Percentiles rank a stretch among this genome's conserved stretches.
Conservation (phyloP, 2,329 filamentous ascomycete genomes). For the Neofusicoccum umdonicola region DNA sequence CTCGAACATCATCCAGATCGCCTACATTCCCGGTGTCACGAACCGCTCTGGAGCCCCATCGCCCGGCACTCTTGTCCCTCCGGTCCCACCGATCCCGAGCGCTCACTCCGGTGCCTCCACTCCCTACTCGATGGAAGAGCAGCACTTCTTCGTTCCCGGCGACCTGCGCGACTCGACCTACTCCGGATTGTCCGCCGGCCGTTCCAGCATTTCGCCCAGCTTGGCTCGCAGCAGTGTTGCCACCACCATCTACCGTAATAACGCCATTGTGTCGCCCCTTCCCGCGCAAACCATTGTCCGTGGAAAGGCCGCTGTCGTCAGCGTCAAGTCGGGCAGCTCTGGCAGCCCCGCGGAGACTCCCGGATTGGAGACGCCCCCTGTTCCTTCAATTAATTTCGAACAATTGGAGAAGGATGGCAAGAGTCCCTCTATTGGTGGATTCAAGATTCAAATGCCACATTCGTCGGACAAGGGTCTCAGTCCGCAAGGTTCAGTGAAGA, state of each 20-base stretch:
- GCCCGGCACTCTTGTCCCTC: slow-evolving; percentile 77
- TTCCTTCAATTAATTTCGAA: slow-evolving; percentile 68
- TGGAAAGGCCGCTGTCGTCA: slow-evolving; percentile 88
- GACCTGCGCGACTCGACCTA: slow-evolving; percentile 90
- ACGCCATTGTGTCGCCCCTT: slow-evolving; percentile 74
- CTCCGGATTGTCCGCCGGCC: slow-evolving; percentile 65
- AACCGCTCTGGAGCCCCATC: slow-evolving; percentile 86
- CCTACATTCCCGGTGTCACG: slow-evolving; percentile 95
- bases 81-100: slow-evolving; percentile 85
- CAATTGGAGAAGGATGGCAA: slow-evolving; percentile 21
- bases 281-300: slow-evolving; percentile 84
- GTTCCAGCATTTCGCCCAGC: slow-evolving; percentile 50
- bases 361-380: slow-evolving; percentile 61
- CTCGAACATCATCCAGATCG: slow-evolving; percentile 99
- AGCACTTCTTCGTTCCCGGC: slow-evolving; percentile 90
- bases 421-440: slow-evolving; percentile 24
- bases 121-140: slow-evolving; percentile 64
- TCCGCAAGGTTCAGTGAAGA: slow-evolving; percentile 36
- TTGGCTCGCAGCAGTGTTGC: slow-evolving; percentile 63
- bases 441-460: slow-evolving; percentile 43
- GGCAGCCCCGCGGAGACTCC: slow-evolving; percentile 51
- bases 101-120: slow-evolving; percentile 53
- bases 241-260: slow-evolving; percentile 90
- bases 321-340: slow-evolving; percentile 69
- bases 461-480: slow-evolving; percentile 27